These are phyloP conservation scores for Gonium pectorale DNA, from an alignment of 139 green algal genomes.

Conservation along the genomic window DNA sequence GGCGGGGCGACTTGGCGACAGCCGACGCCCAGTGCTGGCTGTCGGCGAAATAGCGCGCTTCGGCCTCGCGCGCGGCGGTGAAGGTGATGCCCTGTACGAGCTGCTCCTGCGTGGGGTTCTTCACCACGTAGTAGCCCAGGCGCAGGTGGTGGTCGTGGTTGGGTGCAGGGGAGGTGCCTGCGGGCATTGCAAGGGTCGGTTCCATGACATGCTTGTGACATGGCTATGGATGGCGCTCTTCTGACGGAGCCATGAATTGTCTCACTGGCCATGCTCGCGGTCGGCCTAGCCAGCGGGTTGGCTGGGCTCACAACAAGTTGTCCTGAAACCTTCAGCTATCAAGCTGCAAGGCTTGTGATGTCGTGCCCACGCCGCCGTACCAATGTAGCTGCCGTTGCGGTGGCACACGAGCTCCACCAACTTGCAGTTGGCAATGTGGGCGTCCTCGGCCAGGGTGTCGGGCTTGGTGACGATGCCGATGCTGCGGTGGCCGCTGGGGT, in stretches of 20 bases:
- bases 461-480: constrained; percentile 50
- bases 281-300: too few relatives aligned
- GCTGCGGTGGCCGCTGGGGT: constrained; percentile 6
- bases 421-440: not conserved
- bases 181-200: too few relatives aligned
- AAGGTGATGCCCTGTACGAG: constrained; percentile 20
- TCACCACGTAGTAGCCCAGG: constrained; percentile 43
- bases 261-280: not conserved
- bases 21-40: constrained; percentile 7
- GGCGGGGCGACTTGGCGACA: not conserved
- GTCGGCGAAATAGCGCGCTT: constrained; percentile 6
- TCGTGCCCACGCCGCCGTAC: not conserved
- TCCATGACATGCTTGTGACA: too few relatives aligned
- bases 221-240: not conserved
- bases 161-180: not conserved
- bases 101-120: constrained; percentile 42
- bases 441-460: constrained; percentile 13
- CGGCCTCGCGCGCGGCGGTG: not conserved
- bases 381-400: not conserved
- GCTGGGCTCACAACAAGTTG: too few relatives aligned
- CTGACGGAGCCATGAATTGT: not conserved
- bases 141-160: not conserved
- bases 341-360: not conserved
- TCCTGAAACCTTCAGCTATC: not conserved
- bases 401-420: not conserved